A percentile compares a stretch with the other conserved stretches of the same genome.
phyloP scores from a whole-genome alignment of 768 basidiomycete species.

The Daedaleopsis nitida region DNA sequence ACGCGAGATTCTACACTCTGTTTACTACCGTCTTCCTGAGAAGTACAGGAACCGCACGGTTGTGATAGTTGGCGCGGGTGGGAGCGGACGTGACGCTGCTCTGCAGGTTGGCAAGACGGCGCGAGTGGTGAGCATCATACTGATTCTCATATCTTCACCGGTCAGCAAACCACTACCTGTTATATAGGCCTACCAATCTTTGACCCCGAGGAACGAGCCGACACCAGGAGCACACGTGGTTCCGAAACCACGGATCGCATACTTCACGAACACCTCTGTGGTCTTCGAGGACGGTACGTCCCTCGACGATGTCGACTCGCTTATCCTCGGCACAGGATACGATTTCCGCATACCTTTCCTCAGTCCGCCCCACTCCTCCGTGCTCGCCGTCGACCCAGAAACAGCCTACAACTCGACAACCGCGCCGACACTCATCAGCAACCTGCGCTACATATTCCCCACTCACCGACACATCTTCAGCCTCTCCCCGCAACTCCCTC shows the following conservation, averaged over 20 bases:
- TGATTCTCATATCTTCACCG: neutral
- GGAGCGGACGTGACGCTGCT: conserved; percentile 49
- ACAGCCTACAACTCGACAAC: conserved; percentile 25
- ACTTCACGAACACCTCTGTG: conserved; percentile 46
- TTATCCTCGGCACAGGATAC: conserved; percentile 61
- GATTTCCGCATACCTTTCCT: conserved; percentile 54
- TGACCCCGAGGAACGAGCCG: conserved; percentile 24
- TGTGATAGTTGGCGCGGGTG: conserved; percentile 51
- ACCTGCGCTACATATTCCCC: conserved; percentile 57
- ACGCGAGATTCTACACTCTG: conserved; percentile 51
- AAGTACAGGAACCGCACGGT: conserved; percentile 45
- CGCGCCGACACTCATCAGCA: conserved; percentile 42
- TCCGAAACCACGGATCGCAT: conserved; percentile 46
- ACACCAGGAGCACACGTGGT: conserved; percentile 26
- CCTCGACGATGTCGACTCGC: conserved; percentile 41
- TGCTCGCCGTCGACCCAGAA: conserved; percentile 22
- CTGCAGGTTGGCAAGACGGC: conserved; percentile 44
- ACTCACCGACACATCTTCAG: conserved; percentile 56
- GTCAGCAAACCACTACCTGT: neutral
- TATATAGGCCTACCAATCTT: conserved; percentile 38
- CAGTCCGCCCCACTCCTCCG: conserved; percentile 23
- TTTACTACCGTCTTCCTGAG: conserved; percentile 53
- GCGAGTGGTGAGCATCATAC: conserved; percentile 37
- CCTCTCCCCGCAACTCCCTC: conserved; percentile 46
- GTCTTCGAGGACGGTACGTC: conserved; percentile 51